Evolutionary conservation across 352 stramenopile genomes (phyloP).

Genomic region (Globisporangium mamillatum): DNA sequence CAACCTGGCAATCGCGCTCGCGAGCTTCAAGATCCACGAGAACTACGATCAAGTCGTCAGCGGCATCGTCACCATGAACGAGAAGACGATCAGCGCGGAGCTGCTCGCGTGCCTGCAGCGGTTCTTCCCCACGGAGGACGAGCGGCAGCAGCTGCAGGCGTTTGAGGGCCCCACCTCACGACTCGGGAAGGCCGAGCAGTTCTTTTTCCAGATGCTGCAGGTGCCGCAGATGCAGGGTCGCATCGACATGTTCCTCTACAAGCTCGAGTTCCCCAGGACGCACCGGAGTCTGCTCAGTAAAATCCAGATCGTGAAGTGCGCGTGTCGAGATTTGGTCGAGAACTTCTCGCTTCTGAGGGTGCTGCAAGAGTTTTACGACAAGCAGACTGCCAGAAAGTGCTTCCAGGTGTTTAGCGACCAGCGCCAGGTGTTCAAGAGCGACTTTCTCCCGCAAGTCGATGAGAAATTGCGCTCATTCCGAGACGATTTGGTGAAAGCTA

Average conservation of each 20-base stretch:
- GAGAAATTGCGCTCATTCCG: slow-evolving; percentile 58
- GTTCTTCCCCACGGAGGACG: slow-evolving; percentile 73
- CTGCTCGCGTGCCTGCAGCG: slow-evolving; percentile 68
- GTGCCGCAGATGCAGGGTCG: slow-evolving; percentile 51
- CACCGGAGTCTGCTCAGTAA: slow-evolving; percentile 39
- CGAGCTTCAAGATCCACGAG: slow-evolving; percentile 77
- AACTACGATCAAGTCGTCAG: slow-evolving; percentile 63
- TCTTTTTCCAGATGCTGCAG: slow-evolving; percentile 65
- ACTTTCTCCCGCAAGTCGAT: slow-evolving; percentile 39
- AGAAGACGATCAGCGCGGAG: slow-evolving; percentile 51
- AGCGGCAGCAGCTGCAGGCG: slow-evolving; percentile 38
- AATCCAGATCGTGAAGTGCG: slow-evolving; percentile 58
- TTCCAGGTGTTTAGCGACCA: slow-evolving; percentile 33
- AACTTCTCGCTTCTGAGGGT: slow-evolving; percentile 64
- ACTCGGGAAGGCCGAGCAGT: slow-evolving; percentile 70
- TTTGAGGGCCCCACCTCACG: slow-evolving; percentile 42
- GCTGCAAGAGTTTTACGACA: slow-evolving; percentile 56
- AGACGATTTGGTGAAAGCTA: slow-evolving; percentile 50
- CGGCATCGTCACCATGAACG: slow-evolving; percentile 59
- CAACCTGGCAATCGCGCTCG: slow-evolving; percentile 67
- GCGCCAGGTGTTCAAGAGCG: slow-evolving; percentile 30
- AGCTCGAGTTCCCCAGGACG: slow-evolving; percentile 56
- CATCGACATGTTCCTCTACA: slow-evolving; percentile 79
- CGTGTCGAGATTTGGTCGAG: slow-evolving; percentile 62
- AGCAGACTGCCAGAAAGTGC: slow-evolving; percentile 19